Conservation (phyloP, 2,329 filamentous ascomycete genomes). For the Colletotrichum caudatum region DNA sequence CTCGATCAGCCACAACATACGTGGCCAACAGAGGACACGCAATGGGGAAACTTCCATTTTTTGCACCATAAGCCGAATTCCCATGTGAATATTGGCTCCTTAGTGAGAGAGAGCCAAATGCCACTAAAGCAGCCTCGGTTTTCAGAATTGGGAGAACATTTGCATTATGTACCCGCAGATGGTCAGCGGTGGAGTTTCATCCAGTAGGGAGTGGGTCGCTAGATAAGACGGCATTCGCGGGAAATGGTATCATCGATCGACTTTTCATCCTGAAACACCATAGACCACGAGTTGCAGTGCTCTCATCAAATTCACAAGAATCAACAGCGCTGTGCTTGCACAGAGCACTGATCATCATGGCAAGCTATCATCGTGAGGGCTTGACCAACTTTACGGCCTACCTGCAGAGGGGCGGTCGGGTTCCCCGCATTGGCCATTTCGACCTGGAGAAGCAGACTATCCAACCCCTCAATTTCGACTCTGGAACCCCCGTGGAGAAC, state of each 20-base stretch:
- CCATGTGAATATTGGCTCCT: slow-evolving; percentile 38
- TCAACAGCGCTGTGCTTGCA: background rate
- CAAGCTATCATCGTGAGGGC: background rate
- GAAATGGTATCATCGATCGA: slow-evolving; percentile 31
- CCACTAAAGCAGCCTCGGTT: slow-evolving; percentile 40
- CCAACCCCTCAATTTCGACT: slow-evolving; percentile 58
- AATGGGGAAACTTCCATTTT: slow-evolving; percentile 39
- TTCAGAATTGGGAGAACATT: slow-evolving; percentile 41
- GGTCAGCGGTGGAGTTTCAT: background rate
- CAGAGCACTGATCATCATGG: background rate
- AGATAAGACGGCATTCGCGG: slow-evolving; percentile 30
- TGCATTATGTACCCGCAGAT: background rate
- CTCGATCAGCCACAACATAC: slow-evolving; percentile 34
- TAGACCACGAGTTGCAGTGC: background rate
- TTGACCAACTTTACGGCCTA: slow-evolving; percentile 27
- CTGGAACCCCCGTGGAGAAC: slow-evolving; percentile 58
- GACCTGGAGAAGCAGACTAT: slow-evolving; percentile 44
- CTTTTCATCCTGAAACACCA: slow-evolving; percentile 1
- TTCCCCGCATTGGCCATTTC: slow-evolving; percentile 26
- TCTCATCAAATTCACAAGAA: too few species aligned
- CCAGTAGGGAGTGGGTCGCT: slow-evolving; percentile 11
- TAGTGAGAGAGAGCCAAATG: slow-evolving; percentile 39
- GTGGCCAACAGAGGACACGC: slow-evolving; percentile 41
- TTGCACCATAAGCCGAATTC: slow-evolving; percentile 42
- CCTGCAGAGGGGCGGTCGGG: background rate